Evolutionary conservation across 176 grass and related monocot genomes (phyloP).

Genomic region (Oryza glaberrima): DNA sequence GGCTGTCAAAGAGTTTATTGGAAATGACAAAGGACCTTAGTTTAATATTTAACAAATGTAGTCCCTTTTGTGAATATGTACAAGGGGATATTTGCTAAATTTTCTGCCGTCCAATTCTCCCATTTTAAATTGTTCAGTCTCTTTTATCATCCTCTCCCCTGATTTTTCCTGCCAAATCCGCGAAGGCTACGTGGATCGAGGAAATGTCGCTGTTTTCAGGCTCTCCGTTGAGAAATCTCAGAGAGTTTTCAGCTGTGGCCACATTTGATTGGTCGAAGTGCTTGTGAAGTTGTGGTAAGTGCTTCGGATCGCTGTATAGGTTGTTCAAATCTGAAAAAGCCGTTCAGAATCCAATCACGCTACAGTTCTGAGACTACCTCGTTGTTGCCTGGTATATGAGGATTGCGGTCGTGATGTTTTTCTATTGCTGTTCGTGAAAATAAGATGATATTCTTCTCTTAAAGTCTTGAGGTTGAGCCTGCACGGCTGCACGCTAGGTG

Average conservation of each 20-base stretch:
- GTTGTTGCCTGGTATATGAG: not conserved
- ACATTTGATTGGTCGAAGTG: not conserved
- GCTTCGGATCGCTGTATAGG: not conserved
- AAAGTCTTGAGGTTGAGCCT: not conserved
- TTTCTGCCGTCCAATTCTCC: not conserved
- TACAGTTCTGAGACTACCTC: not conserved
- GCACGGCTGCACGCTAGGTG: not conserved
- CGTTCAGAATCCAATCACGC: not conserved
- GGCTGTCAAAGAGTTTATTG: not conserved
- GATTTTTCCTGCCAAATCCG: not conserved
- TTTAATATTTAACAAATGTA: too few species aligned
- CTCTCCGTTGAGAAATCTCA: not conserved
- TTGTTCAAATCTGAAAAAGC: constrained; percentile 4
- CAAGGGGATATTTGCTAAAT: not conserved
- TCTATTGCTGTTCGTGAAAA: not conserved
- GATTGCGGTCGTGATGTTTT: not conserved
- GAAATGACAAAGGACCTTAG: not conserved
- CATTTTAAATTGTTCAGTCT: not conserved
- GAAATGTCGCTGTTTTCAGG: not conserved
- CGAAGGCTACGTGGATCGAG: not conserved
- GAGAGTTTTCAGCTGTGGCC: not conserved
- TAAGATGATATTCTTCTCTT: not conserved
- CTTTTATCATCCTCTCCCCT: not conserved
- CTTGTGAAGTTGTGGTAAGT: not conserved
- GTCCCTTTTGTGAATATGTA: not conserved